Evolutionary conservation across 2,329 filamentous ascomycete species (phyloP).

Genomic region (Trichoderma endophyticum): DNA sequence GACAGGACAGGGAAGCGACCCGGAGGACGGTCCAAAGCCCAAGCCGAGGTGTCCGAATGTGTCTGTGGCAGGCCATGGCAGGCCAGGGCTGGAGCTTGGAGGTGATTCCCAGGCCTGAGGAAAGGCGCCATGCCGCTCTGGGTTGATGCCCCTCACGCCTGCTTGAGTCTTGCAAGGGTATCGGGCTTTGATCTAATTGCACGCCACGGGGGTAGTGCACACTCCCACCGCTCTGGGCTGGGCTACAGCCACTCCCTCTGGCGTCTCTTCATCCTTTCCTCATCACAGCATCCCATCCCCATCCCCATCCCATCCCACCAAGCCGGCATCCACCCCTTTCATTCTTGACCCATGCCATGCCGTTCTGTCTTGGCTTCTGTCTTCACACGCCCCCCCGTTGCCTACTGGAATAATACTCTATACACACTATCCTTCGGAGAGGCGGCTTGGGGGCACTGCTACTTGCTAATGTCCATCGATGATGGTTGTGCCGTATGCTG

Average conservation of each 20-base stretch:
- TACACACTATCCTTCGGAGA: not conserved
- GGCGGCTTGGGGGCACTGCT: not conserved
- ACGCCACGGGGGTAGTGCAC: not conserved
- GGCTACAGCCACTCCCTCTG: not conserved
- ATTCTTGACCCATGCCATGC: not conserved
- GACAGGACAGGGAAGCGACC: slow-evolving; percentile 1
- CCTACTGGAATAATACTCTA: not conserved
- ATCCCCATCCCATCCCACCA: not conserved
- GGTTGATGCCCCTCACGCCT: not conserved
- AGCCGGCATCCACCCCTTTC: slow-evolving; percentile 9
- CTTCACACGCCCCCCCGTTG: no score
- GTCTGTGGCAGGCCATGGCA: slow-evolving; percentile 8
- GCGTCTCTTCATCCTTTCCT: not conserved
- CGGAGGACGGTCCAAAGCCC: slow-evolving; percentile 10
- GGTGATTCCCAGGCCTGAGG: slow-evolving; percentile 1
- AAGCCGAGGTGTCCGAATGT: slow-evolving; percentile 9
- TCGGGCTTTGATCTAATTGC: slow-evolving; percentile 17
- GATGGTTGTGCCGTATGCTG: not conserved
- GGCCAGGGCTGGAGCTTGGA: not conserved
- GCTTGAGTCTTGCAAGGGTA: slow-evolving; percentile 8
- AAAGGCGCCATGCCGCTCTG: not conserved
- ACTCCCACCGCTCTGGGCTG: not conserved
- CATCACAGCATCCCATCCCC: not conserved
- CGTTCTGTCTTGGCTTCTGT: not conserved
- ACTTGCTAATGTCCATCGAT: not conserved